Evolutionary conservation across 2,329 filamentous ascomycete genomes (phyloP).

Genomic region (Curvularia sp.): DNA sequence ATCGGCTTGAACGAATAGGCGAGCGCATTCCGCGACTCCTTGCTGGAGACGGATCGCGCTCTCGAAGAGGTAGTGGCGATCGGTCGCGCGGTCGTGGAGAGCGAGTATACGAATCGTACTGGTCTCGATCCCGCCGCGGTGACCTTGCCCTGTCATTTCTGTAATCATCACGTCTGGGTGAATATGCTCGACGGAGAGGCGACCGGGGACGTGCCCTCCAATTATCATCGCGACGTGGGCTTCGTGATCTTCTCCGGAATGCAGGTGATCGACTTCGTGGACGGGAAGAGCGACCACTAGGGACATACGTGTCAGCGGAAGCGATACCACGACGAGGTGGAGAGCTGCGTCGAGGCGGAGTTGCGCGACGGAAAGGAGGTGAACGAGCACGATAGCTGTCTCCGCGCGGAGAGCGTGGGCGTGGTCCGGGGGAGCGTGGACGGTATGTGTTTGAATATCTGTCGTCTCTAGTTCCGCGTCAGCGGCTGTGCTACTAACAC

Average conservation of each 20-base stretch:
- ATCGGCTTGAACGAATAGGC: constrained; percentile 51
- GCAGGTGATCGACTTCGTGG: constrained; percentile 51
- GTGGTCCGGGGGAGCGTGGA: constrained; percentile 46
- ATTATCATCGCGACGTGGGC: constrained; percentile 52
- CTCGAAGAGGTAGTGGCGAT: constrained; percentile 53
- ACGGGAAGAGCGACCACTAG: constrained; percentile 45
- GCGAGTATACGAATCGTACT: constrained; percentile 50
- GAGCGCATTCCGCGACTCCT: constrained; percentile 57
- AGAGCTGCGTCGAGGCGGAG: constrained; percentile 24
- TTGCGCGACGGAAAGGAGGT: constrained; percentile 14
- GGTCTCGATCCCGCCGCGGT: constrained; percentile 51
- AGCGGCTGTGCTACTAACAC: constrained; percentile 11
- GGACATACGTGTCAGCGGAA: constrained; percentile 53
- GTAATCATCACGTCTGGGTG: constrained; percentile 46
- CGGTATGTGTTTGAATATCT: constrained; percentile 50
- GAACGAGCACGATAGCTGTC: constrained; percentile 47
- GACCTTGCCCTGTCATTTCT: constrained; percentile 51
- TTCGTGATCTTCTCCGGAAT: constrained; percentile 52
- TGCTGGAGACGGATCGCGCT: constrained; percentile 56
- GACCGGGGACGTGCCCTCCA: constrained; percentile 58
- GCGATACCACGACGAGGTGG: constrained; percentile 47
- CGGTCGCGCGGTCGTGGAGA: constrained; percentile 54
- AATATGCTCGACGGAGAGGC: constrained; percentile 55
- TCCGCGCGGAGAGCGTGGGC: constrained; percentile 41
- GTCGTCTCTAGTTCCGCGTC: constrained; percentile 41